Evolutionary conservation across 2,329 filamentous ascomycete species (phyloP).

Genomic region (Graphilbum sp.): DNA sequence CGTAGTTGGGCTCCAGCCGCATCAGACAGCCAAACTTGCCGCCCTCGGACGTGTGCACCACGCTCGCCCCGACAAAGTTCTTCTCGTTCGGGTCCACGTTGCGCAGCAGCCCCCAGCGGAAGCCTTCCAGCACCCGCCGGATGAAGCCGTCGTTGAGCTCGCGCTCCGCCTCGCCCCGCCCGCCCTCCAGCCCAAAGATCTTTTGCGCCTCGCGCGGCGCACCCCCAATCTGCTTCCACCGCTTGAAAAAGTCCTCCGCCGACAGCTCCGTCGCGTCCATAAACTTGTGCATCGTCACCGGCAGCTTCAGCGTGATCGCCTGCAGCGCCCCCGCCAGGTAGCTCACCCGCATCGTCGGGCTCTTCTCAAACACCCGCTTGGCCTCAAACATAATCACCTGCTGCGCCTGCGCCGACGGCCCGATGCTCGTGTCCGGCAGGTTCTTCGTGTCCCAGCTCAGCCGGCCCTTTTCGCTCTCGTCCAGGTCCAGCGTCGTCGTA

Average conservation of each 20-base stretch:
- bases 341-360: constrained; percentile 83
- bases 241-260: constrained; percentile 93
- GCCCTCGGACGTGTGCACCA: constrained; percentile 61
- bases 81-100: constrained; percentile 82
- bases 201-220: constrained; percentile 73
- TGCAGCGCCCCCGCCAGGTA: constrained; percentile 90
- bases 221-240: constrained; percentile 96
- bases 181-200: constrained; percentile 54
- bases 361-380: constrained; percentile 61
- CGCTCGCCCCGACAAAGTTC: constrained; percentile 87
- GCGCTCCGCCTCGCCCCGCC: constrained; percentile 34
- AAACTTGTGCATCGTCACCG: constrained; percentile 82
- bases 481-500: constrained; percentile 82
- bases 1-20: constrained; percentile 86
- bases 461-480: constrained; percentile 44
- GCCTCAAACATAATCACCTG: constrained; percentile 93
- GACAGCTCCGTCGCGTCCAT: constrained; percentile 83
- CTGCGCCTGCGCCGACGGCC: constrained; percentile 62
- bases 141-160: constrained; percentile 59
- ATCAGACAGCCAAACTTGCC: constrained; percentile 92
- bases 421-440: constrained; percentile 68
- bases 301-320: constrained; percentile 78
- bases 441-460: constrained; percentile 78
- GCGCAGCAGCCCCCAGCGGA: constrained; percentile 75
- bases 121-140: constrained; percentile 58